Evolutionary conservation across 257 asterid species (phyloP), one percentile per base, ranked within the genome.

Genomic region (Petrea volubilis): DNA sequence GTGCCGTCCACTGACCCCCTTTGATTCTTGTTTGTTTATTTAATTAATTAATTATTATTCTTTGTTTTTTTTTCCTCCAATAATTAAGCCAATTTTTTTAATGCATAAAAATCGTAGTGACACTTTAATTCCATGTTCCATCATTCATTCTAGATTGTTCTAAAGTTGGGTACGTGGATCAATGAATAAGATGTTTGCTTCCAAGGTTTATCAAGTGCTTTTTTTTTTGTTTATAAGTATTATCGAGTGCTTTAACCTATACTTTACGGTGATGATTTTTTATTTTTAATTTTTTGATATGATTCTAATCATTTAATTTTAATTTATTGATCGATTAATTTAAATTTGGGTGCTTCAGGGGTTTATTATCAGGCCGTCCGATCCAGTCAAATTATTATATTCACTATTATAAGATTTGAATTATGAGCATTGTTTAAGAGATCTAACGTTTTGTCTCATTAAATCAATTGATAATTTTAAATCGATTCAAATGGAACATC

Each of bases 131-230:
- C 73, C 64, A 46, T 28, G 24, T 41, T 47, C 66, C 77, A 74
- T 70, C 51, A 49, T 62, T 38, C 36, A 56, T 74, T 74, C 77
- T 66, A 66, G 80, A 77, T 77, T 65, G 76, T 81, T 81, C 82
- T 46, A 15, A 57, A 13, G 15, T 58, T 63, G 46, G 55, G 52
- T 66, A n/a, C 9, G 67, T 56, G 65, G 55, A 28, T 46, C 27
- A 31, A 62, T 20, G 4, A 12, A 15, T 43, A 55, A 64, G 60
- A 47, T 51, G 47, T 13, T 59, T 56, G 24, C 23, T 63, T 51
- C 1, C 27, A 62, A 28, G 34, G 60, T 68, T 24, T 28, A 62
- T n/a, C 31, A 64, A 49, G 21, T 40, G 7, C 2, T 41, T n/a
- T n/a, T n/a, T n/a, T n/a, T n/a, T n/a, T n/a, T n/a, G n/a, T n/a